These are phyloP conservation scores for Leptoxyphium fumago DNA, from an alignment of 2,329 filamentous ascomycete genomes.

Conservation along the genomic window DNA sequence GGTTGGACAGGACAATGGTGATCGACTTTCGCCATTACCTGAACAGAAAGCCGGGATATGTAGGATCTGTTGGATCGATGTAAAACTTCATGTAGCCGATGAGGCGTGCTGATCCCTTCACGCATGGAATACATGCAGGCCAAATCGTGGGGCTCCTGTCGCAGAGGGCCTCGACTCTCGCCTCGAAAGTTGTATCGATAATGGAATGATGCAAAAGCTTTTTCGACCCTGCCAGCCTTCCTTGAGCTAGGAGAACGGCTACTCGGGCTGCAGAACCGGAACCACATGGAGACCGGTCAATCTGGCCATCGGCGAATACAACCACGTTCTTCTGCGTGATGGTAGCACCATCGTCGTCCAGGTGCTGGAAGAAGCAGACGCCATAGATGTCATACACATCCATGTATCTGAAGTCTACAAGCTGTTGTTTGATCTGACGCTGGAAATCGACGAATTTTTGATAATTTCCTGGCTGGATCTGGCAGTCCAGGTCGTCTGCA, in stretches of 20 bases:
- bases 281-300: constrained; percentile 30
- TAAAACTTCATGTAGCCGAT: constrained; percentile 2
- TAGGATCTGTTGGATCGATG: constrained; percentile 2
- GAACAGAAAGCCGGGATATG: constrained; percentile 4
- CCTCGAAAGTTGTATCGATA: neutral
- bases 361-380: constrained; percentile 4
- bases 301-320: constrained; percentile 28
- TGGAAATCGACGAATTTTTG: constrained; percentile 3
- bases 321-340: constrained; percentile 5
- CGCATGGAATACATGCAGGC: neutral
- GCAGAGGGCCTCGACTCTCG: neutral
- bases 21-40: neutral
- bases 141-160: no score
- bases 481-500: neutral
- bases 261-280: constrained; percentile 18
- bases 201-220: constrained; percentile 3
- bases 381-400: constrained; percentile 3
- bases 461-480: constrained; percentile 1
- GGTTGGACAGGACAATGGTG: no score
- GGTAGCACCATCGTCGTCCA: neutral
- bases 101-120: constrained; percentile 1
- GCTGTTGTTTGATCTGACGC: constrained; percentile 2
- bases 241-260: constrained; percentile 5
- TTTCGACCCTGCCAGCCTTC: neutral
- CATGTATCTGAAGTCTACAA: neutral